phyloP scores from a whole-genome alignment of 2,329 filamentous ascomycete genomes.

The Tolypocladium tropicale region DNA sequence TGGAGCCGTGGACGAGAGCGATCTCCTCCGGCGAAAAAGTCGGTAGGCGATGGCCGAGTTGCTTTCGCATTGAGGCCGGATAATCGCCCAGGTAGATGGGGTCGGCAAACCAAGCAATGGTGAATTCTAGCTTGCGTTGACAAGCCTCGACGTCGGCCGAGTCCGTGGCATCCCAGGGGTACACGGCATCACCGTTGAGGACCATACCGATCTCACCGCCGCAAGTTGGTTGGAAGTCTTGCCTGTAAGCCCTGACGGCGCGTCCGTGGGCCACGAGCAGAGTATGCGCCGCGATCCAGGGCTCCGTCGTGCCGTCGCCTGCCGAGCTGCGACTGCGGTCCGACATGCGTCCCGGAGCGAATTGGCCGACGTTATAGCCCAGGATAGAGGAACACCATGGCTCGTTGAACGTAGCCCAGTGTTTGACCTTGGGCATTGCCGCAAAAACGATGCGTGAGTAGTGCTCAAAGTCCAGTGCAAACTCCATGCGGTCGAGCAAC shows the following conservation, averaged over 20 bases:
- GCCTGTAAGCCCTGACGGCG: neutral
- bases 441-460: neutral
- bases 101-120: neutral
- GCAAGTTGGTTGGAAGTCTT: neutral
- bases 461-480: neutral
- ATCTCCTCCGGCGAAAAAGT: constrained; percentile 62
- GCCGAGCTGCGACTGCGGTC: neutral
- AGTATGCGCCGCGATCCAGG: neutral
- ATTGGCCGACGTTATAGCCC: neutral
- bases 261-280: neutral
- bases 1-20: constrained; percentile 69
- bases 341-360: neutral
- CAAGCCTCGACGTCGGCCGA: neutral
- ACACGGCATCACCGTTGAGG: neutral
- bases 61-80: constrained; percentile 71
- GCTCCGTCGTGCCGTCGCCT: neutral
- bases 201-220: neutral
- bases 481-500: neutral
- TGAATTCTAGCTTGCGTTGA: neutral
- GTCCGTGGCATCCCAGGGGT: neutral
- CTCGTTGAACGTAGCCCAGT: neutral
- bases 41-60: constrained; percentile 70
- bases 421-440: neutral
- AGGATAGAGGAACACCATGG: neutral
- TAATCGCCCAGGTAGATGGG: constrained; percentile 59